Base-by-base conservation (phyloP, 169 alveolate species). In the Prorocentrum cordatum region DNA sequence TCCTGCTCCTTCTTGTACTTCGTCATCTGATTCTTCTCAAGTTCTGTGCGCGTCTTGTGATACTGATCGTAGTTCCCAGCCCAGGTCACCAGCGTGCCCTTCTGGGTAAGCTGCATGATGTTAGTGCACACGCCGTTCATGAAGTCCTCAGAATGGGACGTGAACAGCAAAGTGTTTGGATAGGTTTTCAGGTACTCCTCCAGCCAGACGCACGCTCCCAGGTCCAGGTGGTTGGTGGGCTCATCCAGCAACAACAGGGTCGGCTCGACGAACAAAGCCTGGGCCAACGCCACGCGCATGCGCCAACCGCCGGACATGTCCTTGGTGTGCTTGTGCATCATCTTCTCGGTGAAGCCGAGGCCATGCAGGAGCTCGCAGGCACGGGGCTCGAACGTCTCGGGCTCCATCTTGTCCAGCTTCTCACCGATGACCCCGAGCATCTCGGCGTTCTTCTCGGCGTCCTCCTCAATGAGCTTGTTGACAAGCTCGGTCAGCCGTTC, bases 71-170 rank as follows among this genome's bases (percentile, higher is more conserved):
- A 80, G 89, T 80, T 80, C 35, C 89, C 89, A 9, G 79, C 89
- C 89, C 89, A 80, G 1, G 39, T 64, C 14, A 61, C 77, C 42
- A 80, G 50, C 22, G 86, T 75, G 20, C 86, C 91, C 59, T 68
- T 83, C 67, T 94, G 94, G 18, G 92, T 88, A 90, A 97, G 96
- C 92, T 97, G 98, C 88, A 97, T 96, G 79, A 96, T 96, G 92
- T 97, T 98, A 36, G 98, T 96, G 67, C 97, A 96, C 9, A 95
- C 97, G 75, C 95, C 96, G 93, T 97, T 96, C 61, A 97, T 93
- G 94, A 97, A 96, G 92, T 96, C 98, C 95, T 98, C 96, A 62
- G 98, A 98, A 94, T 97, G 99, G 50, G 98, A 96, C 33, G 97
- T 98, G 35, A 97, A 95, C 42, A 97, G 93, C 71, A 97, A 96